A percentile compares a stretch with the other conserved stretches of the same genome.
These are phyloP conservation scores for Onygena corvina DNA, from an alignment of 2,329 filamentous ascomycete species.

Conservation along the genomic window DNA sequence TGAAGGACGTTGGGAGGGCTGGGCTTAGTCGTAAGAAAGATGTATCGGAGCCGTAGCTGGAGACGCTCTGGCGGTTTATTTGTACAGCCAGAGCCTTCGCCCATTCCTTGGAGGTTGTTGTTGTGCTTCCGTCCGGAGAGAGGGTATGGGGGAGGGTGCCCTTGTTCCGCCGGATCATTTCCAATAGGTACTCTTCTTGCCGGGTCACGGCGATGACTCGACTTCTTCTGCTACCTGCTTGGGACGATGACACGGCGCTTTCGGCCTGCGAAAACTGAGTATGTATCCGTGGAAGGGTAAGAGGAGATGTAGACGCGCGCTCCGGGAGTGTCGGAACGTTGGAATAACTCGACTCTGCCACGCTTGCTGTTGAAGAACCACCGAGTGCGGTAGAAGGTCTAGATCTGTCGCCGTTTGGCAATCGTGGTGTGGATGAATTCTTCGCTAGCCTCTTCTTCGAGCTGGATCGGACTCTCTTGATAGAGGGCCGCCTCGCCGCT, in stretches of 20 bases:
- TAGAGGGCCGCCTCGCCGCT: conserved; percentile 21
- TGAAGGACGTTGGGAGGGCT: conserved; percentile 20
- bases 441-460: conserved; percentile 20
- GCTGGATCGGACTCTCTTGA: conserved; percentile 21
- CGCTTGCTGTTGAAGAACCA: conserved; percentile 20
- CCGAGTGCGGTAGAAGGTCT: conserved; percentile 23
- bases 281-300: not conserved
- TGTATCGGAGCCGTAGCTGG: conserved; percentile 27
- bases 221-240: conserved; percentile 28
- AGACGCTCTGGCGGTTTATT: conserved; percentile 10
- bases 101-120: conserved; percentile 5
- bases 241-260: conserved; percentile 14
- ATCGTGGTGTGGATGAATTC: conserved; percentile 14
- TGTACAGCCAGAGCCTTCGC: conserved; percentile 10
- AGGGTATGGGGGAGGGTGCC: conserved; percentile 37
- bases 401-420: conserved; percentile 19
- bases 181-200: conserved; percentile 42
- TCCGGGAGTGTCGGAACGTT: conserved; percentile 27
- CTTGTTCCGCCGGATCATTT: conserved; percentile 39
- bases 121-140: conserved; percentile 18
- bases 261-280: conserved; percentile 4
- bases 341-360: conserved; percentile 21
- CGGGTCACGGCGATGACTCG: conserved; percentile 42
- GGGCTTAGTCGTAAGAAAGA: conserved; percentile 33
- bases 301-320: conserved; percentile 18